Evolutionary conservation across 352 stramenopile genomes (phyloP).

Genomic region (Chrysophaeum taylorii): DNA sequence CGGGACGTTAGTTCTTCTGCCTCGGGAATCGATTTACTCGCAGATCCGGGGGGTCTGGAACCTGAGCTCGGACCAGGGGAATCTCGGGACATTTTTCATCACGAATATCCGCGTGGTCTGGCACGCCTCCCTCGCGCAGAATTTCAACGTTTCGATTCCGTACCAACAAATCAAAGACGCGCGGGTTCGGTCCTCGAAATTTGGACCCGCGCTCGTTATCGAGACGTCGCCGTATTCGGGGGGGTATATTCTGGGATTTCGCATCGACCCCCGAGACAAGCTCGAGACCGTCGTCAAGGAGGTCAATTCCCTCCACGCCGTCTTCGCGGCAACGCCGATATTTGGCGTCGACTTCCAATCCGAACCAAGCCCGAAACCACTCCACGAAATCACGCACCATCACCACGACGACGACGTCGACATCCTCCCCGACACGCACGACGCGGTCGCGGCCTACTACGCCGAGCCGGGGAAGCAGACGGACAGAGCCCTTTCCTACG

Average conservation of each 20-base stretch:
- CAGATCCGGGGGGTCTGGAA: constrained; percentile 70
- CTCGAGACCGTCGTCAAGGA: constrained; percentile 37
- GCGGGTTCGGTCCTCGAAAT: constrained; percentile 69
- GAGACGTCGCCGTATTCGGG: constrained; percentile 59
- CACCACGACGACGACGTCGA: constrained; percentile 58
- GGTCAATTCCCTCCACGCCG: constrained; percentile 60
- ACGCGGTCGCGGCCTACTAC: constrained; percentile 74
- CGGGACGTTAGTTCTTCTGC: constrained; percentile 57
- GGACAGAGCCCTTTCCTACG: constrained; percentile 53
- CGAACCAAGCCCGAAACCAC: constrained; percentile 44
- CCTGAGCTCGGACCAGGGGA: constrained; percentile 75
- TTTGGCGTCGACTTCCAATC: constrained; percentile 75
- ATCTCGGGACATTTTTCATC: constrained; percentile 77
- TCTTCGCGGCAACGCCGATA: constrained; percentile 68
- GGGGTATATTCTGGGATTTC: constrained; percentile 76
- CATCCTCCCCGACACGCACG: constrained; percentile 41
- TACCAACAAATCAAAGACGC: constrained; percentile 76
- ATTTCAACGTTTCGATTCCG: constrained; percentile 86
- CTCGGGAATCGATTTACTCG: constrained; percentile 74
- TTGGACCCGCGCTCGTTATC: constrained; percentile 72
- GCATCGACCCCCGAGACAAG: constrained; percentile 66
- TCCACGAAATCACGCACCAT: constrained; percentile 15
- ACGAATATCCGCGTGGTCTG: constrained; percentile 82
- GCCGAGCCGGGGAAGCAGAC: constrained; percentile 65
- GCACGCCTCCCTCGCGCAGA: constrained; percentile 78